A percentile compares a stretch with the other conserved stretches of the same genome.
Evolutionary conservation across 2,329 filamentous ascomycete genomes (phyloP).

Genomic region (Diplodia seriata): DNA sequence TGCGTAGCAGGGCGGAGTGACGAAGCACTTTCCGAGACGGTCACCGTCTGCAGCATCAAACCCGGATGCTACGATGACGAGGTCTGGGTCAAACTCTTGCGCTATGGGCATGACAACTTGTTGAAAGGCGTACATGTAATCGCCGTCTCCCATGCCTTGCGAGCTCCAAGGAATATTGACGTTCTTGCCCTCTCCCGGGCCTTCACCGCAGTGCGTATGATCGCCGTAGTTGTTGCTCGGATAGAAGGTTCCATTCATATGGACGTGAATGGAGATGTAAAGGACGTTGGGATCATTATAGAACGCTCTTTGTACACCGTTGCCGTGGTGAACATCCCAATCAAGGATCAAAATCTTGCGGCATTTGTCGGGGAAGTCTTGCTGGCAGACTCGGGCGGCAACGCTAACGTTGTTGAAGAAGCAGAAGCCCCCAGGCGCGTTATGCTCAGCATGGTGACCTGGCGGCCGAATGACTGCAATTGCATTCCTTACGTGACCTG

Average conservation of each 20-base stretch:
- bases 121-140: slow-evolving; percentile 96
- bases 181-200: slow-evolving; percentile 66
- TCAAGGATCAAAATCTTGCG: slow-evolving; percentile 92
- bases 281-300: slow-evolving; percentile 93
- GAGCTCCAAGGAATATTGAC: slow-evolving; percentile 74
- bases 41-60: slow-evolving; percentile 97
- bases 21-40: slow-evolving; percentile 89
- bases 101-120: slow-evolving; percentile 96
- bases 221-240: slow-evolving; percentile 69
- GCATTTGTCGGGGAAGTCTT: slow-evolving; percentile 78
- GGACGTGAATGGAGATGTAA: slow-evolving; percentile 94
- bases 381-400: slow-evolving; percentile 85
- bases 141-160: slow-evolving; percentile 87
- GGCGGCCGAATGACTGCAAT: slow-evolving; percentile 95
- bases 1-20: slow-evolving; percentile 88
- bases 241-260: slow-evolving; percentile 83
- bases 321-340: slow-evolving; percentile 83
- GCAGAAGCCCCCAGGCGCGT: slow-evolving; percentile 91
- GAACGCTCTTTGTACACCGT: slow-evolving; percentile 95
- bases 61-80: slow-evolving; percentile 93
- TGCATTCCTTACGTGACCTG: slow-evolving; percentile 85
- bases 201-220: slow-evolving; percentile 65
- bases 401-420: slow-evolving; percentile 98
- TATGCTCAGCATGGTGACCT: slow-evolving; percentile 90
- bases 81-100: slow-evolving; percentile 88